These are phyloP conservation scores for cucumber (Cucumis sativus) DNA, from an alignment of 306 rosid genomes.

Conservation along the genomic window Cucumber_9930_V3 NC_026659.2:1767501-1768000, in stretches of 20 bases:
- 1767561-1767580: not conserved
- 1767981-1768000: conserved; percentile 50
- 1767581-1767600: not conserved
- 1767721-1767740: not conserved
- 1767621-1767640: not conserved
- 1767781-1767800: not conserved
- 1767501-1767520: not conserved
- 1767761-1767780: conserved; percentile 18
- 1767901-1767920: conserved; percentile 76
- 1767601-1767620: not conserved
- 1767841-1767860: conserved; percentile 90
- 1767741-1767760: not conserved
- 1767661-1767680: not conserved
- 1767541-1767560: not conserved
- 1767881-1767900: conserved; percentile 82
- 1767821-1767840: conserved; percentile 68
- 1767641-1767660: not conserved
- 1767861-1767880: conserved; percentile 76
- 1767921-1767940: conserved; percentile 64
- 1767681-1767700: not conserved
- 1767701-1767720: not conserved
- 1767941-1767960: conserved; percentile 47
- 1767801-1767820: not conserved
- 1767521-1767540: not conserved
- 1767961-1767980: conserved; percentile 80